Evolutionary conservation across 192 early-diverging fungal species (phyloP).

Genomic region (Entophlyctis helioformis): DNA sequence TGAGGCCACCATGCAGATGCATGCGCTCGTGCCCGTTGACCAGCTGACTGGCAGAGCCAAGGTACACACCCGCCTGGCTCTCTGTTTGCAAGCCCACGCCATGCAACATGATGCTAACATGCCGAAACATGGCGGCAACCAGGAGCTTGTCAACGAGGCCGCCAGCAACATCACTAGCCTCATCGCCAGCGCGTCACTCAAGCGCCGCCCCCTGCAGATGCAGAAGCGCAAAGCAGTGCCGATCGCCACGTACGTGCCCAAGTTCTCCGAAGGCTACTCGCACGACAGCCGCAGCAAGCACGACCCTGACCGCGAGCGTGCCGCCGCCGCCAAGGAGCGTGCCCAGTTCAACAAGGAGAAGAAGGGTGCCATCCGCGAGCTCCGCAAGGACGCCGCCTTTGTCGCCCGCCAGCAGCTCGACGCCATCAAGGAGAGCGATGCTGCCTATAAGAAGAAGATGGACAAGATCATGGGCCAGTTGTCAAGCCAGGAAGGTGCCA

Average conservation of each 20-base stretch:
- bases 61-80: too few relatives aligned
- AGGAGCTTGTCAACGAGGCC: too few relatives aligned
- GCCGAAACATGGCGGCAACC: too few relatives aligned
- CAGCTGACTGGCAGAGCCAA: too few relatives aligned
- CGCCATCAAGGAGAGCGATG: constrained; percentile 67
- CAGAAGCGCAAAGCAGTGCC: constrained; percentile 81
- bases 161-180: constrained; percentile 7
- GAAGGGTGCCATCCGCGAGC: constrained; percentile 89
- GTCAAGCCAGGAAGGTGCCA: constrained; percentile 65
- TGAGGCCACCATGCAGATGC: too few relatives aligned
- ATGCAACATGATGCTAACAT: too few relatives aligned
- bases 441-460: constrained; percentile 78
- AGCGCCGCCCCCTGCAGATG: constrained; percentile 59
- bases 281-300: constrained; percentile 72
- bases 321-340: constrained; percentile 61
- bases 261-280: constrained; percentile 84
- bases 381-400: constrained; percentile 89
- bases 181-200: constrained; percentile 10
- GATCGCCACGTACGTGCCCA: constrained; percentile 76
- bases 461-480: constrained; percentile 76
- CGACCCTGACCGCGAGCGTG: constrained; percentile 69
- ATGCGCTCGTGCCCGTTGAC: too few relatives aligned
- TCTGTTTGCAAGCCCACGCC: too few relatives aligned
- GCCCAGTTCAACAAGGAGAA: constrained; percentile 82
- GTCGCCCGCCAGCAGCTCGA: constrained; percentile 59